phyloP scores from a whole-genome alignment of 352 stramenopile species.

The Pythium volutum region DNA sequence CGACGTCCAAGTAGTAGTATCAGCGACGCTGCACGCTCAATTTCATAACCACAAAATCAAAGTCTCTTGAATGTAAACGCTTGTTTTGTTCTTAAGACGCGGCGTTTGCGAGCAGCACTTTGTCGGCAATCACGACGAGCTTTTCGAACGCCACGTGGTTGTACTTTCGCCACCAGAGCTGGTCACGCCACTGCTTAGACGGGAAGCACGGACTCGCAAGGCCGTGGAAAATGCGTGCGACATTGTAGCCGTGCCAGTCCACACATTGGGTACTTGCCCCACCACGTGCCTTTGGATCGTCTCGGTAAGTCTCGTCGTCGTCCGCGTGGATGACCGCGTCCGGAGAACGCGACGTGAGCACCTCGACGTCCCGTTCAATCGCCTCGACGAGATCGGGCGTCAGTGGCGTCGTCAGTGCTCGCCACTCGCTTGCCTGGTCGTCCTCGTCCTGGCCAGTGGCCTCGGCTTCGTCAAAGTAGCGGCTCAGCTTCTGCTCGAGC shows the following conservation, averaged over 20 bases:
- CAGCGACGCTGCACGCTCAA: no score
- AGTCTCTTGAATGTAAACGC: no score
- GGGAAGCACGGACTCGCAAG: constrained; percentile 64
- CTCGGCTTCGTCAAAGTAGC: constrained; percentile 64
- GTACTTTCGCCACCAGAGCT: constrained; percentile 67
- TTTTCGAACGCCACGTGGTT: constrained; percentile 65
- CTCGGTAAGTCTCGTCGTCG: constrained; percentile 9
- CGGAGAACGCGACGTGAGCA: constrained; percentile 28
- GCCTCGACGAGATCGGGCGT: constrained; percentile 42
- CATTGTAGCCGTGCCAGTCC: constrained; percentile 60
- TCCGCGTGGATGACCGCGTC: constrained; percentile 20
- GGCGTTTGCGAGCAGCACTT: constrained; percentile 31
- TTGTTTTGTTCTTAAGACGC: no score
- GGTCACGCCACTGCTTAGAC: constrained; percentile 54
- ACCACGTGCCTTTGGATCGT: neutral
- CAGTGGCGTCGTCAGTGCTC: constrained; percentile 45
- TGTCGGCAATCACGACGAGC: constrained; percentile 58
- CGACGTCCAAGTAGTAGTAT: no score
- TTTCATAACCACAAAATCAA: no score
- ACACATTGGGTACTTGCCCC: neutral
- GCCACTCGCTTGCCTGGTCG: constrained; percentile 35
- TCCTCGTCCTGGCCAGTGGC: constrained; percentile 1
- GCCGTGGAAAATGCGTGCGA: constrained; percentile 78
- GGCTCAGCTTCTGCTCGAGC: constrained; percentile 42
- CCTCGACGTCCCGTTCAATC: constrained; percentile 54